Percentiles rank a stretch among this genome's conserved stretches.
These are phyloP conservation scores for Trypanosoma melophagium DNA, from an alignment of 208 protist species.

Conservation along the genomic window DNA sequence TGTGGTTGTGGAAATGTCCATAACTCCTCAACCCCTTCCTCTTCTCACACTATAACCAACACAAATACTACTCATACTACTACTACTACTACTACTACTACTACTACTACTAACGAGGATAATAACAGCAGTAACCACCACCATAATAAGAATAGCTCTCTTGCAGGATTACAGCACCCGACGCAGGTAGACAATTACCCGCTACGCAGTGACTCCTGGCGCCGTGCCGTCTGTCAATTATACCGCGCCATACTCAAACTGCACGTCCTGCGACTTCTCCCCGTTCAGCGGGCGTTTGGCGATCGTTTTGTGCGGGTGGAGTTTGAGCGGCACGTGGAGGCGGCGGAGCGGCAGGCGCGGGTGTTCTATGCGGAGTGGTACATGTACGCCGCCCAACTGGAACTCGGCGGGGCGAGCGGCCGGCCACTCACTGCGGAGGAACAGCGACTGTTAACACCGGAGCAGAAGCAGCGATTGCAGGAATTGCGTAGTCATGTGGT, in stretches of 20 bases:
- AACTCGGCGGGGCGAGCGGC: slow-evolving; percentile 54
- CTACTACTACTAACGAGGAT: no score
- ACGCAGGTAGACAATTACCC: slow-evolving; percentile 38
- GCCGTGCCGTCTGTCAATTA: slow-evolving; percentile 56
- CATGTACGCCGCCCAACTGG: slow-evolving; percentile 79
- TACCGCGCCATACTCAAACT: slow-evolving; percentile 82
- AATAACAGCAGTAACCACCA: neutral
- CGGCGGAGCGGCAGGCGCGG: slow-evolving; percentile 49
- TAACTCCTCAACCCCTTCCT: no score
- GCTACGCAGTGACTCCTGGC: slow-evolving; percentile 64
- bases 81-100: no score
- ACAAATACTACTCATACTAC: no score
- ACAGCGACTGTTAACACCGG: slow-evolving; percentile 57
- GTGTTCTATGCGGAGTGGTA: slow-evolving; percentile 89
- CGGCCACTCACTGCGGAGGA: slow-evolving; percentile 78
- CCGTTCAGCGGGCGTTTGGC: slow-evolving; percentile 78
- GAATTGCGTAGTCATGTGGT: slow-evolving; percentile 56
- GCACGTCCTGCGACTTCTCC: slow-evolving; percentile 72
- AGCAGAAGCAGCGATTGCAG: slow-evolving; percentile 76
- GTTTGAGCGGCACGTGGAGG: slow-evolving; percentile 76
- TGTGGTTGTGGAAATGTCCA: neutral
- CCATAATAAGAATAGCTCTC: neutral
- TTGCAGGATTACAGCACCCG: slow-evolving; percentile 61
- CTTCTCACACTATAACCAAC: no score
- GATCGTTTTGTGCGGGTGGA: slow-evolving; percentile 83